Percentiles rank a stretch among this genome's conserved stretches.
Evolutionary conservation across 345 rosid species (phyloP).

Genomic region (Gossypium ekmanianum): DNA sequence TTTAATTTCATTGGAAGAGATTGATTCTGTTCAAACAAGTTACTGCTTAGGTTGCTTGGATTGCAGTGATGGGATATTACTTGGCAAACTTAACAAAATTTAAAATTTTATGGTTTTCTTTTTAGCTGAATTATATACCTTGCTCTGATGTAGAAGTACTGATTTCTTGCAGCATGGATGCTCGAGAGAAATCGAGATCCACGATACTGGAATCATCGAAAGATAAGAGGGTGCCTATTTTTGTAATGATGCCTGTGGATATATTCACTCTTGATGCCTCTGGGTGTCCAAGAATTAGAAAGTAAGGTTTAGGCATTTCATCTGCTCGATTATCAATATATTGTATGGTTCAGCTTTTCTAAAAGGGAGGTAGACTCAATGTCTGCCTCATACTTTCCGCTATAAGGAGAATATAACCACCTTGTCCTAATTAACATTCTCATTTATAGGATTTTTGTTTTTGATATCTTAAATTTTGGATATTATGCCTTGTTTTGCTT

Average conservation of each 20-base stretch:
- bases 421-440: not conserved
- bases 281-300: slow-evolving; percentile 53
- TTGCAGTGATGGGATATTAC: not conserved
- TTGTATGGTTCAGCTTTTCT: not conserved
- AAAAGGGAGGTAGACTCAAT: not conserved
- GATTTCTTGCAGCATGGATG: slow-evolving; percentile 50
- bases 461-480: not conserved
- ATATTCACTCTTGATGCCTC: slow-evolving; percentile 46
- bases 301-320: slow-evolving; percentile 25
- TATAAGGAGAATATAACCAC: not conserved
- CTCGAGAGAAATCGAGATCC: slow-evolving; percentile 51
- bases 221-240: slow-evolving; percentile 53
- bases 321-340: not conserved
- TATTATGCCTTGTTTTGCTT: not conserved
- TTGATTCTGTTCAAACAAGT: not conserved
- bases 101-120: not conserved
- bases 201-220: slow-evolving; percentile 47
- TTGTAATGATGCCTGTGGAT: slow-evolving; percentile 58
- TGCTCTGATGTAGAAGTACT: slow-evolving; percentile 4
- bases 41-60: slow-evolving; percentile 4
- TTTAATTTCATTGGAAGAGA: not conserved
- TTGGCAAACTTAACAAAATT: not conserved
- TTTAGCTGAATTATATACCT: not conserved
- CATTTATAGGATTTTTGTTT: not conserved
- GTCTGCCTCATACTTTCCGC: not conserved